Evolutionary conservation across 2,329 filamentous ascomycete genomes (phyloP).

Genomic region (Colletotrichum tropicicola): DNA sequence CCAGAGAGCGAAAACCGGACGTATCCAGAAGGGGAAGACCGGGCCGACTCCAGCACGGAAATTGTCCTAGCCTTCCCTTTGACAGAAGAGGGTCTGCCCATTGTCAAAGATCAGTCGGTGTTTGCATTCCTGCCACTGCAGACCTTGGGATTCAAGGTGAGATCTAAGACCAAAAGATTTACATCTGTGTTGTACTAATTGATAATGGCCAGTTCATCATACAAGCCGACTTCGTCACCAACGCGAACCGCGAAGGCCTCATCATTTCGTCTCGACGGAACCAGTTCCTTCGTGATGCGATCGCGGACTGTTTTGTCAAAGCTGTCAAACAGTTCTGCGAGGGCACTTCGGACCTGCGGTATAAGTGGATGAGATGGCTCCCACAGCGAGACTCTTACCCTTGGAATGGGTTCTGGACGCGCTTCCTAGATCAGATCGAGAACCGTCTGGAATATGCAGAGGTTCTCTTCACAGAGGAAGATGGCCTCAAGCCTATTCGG

Average conservation of each 20-base stretch:
- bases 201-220: too few relatives aligned
- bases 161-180: neutral
- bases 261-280: conserved; percentile 49
- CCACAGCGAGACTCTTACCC: conserved; percentile 35
- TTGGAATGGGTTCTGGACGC: neutral
- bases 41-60: conserved; percentile 38
- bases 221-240: conserved; percentile 58
- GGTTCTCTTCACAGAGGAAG: neutral
- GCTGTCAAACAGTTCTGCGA: conserved; percentile 49
- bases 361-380: conserved; percentile 55
- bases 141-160: conserved; percentile 47
- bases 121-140: conserved; percentile 58
- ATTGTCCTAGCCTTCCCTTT: conserved; percentile 58
- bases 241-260: conserved; percentile 55
- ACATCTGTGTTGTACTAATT: too few relatives aligned
- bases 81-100: conserved; percentile 38
- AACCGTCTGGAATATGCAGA: neutral
- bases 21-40: conserved; percentile 35
- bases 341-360: conserved; percentile 46
- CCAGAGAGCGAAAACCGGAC: too few relatives aligned
- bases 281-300: conserved; percentile 38
- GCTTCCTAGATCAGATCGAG: neutral
- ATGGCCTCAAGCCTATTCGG: neutral
- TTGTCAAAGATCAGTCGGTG: conserved; percentile 50
- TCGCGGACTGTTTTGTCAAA: conserved; percentile 46